These are phyloP conservation scores for Termitomyces titanicus DNA, from an alignment of 768 basidiomycete genomes.

Conservation along the genomic window DNA sequence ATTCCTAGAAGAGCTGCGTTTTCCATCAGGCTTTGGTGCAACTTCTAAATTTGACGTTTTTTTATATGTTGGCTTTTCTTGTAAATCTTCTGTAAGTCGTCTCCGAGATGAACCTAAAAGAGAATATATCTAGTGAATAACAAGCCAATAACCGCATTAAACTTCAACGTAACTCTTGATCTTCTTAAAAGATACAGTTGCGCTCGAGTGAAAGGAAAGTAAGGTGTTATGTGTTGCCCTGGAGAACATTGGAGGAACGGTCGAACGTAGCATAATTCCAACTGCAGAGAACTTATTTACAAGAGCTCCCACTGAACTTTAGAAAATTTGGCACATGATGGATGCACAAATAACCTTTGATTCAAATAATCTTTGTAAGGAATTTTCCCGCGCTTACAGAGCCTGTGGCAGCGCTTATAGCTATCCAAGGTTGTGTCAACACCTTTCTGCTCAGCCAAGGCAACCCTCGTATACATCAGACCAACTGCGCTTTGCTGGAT, in stretches of 20 bases:
- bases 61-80: slow-evolving; percentile 1
- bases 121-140: neutral
- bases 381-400: neutral
- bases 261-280: slow-evolving; percentile 10
- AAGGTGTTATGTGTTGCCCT: neutral
- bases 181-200: neutral
- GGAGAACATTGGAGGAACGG: slow-evolving; percentile 4
- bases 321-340: neutral
- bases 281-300: too few species aligned
- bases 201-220: slow-evolving; percentile 4
- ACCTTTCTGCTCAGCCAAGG: too few species aligned
- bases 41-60: slow-evolving; percentile 9
- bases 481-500: too few species aligned
- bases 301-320: too few species aligned
- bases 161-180: slow-evolving; percentile 1
- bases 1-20: neutral
- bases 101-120: slow-evolving; percentile 13
- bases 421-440: too few species aligned
- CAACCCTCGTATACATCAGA: too few species aligned
- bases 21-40: slow-evolving; percentile 5
- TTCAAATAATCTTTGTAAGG: neutral
- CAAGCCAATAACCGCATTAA: neutral
- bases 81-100: slow-evolving; percentile 12
- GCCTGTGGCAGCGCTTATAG: too few species aligned
- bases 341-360: slow-evolving; percentile 1